These are phyloP conservation scores for Oryza officinalis DNA, from an alignment of 176 grass and related monocot species.

Conservation along the genomic window DNA sequence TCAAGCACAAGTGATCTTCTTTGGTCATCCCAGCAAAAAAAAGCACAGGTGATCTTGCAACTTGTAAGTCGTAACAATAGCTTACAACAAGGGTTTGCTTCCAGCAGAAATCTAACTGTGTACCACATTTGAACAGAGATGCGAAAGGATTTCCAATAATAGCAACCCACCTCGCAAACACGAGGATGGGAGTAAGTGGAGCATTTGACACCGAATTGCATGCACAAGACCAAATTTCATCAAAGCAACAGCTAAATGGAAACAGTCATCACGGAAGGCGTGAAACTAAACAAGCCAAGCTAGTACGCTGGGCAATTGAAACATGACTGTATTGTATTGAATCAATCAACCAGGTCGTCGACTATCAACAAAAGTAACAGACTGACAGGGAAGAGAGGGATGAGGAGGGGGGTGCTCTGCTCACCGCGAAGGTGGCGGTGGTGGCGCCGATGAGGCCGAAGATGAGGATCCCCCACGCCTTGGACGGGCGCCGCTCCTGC, in stretches of 20 bases:
- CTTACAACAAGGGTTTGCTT: neutral
- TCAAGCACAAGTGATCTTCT: conserved; percentile 21
- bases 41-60: conserved; percentile 15
- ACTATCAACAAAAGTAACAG: no score
- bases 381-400: neutral
- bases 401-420: neutral
- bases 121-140: neutral
- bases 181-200: neutral
- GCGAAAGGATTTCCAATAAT: neutral
- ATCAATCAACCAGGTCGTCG: neutral
- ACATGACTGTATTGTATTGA: no score
- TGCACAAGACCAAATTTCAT: neutral
- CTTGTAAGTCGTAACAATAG: neutral
- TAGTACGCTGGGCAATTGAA: neutral
- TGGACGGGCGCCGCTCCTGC: conserved; percentile 50
- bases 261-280: neutral
- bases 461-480: conserved; percentile 78
- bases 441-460: conserved; percentile 88
- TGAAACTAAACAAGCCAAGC: conserved; percentile 8
- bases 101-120: neutral
- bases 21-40: no score
- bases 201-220: neutral
- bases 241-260: neutral
- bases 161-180: neutral
- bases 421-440: conserved; percentile 68